phyloP scores from a whole-genome alignment of 2,329 filamentous ascomycete genomes.

The Paecilomyces formosus region DNA sequence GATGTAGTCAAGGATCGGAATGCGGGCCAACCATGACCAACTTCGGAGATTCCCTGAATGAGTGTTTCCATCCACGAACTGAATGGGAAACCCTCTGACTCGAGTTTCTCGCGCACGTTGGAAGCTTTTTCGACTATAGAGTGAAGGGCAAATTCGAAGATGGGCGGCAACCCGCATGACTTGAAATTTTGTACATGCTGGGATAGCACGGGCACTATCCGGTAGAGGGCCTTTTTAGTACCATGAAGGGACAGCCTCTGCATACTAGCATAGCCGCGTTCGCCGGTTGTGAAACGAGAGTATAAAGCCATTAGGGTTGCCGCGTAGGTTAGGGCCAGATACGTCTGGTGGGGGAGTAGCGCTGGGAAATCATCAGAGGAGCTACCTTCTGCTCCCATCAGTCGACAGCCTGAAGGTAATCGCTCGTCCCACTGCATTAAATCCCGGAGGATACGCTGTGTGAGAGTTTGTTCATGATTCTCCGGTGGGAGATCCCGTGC shows the following conservation, averaged over 20 bases:
- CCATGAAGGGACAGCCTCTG: constrained; percentile 27
- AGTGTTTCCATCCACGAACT: constrained; percentile 26
- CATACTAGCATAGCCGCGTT: constrained; percentile 20
- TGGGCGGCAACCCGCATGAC: constrained; percentile 27
- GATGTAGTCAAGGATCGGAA: constrained; percentile 22
- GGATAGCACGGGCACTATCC: constrained; percentile 25
- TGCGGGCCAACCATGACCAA: constrained; percentile 25
- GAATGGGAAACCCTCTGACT: constrained; percentile 27
- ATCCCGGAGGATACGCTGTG: constrained; percentile 28
- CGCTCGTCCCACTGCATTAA: constrained; percentile 30
- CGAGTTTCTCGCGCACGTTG: constrained; percentile 18
- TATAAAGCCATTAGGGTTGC: constrained; percentile 31
- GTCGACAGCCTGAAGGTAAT: constrained; percentile 27
- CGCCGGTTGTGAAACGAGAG: constrained; percentile 22
- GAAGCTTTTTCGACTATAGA: constrained; percentile 29
- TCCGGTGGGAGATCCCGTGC: constrained; percentile 22
- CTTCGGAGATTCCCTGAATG: constrained; percentile 17
- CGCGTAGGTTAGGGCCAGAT: constrained; percentile 28
- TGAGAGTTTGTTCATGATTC: constrained; percentile 19
- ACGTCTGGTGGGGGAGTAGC: constrained; percentile 33
- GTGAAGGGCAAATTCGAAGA: constrained; percentile 29
- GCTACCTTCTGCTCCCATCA: constrained; percentile 29
- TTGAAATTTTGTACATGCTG: constrained; percentile 32
- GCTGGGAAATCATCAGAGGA: constrained; percentile 28
- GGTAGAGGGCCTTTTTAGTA: constrained; percentile 29